Conservation (phyloP, 2,329 filamentous ascomycete species). For the Fusarium euwallaceae region DNA sequence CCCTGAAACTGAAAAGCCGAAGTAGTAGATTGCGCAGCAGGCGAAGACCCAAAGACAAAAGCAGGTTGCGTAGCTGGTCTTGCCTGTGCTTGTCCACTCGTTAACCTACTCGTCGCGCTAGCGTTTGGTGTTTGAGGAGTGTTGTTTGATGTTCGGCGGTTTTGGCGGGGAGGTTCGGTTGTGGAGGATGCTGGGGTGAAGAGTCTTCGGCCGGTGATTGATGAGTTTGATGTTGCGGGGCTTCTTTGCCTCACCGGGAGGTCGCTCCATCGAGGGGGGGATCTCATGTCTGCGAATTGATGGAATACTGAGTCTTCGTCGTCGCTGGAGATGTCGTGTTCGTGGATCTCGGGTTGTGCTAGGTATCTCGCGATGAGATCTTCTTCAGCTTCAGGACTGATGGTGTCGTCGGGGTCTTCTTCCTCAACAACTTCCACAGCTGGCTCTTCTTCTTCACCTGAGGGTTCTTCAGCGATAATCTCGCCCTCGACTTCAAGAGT, state of each 20-base stretch:
- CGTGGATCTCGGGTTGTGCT: constrained; percentile 3
- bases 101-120: background rate
- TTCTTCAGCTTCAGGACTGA: background rate
- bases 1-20: constrained; percentile 26
- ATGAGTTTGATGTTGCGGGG: constrained; percentile 28
- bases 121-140: background rate
- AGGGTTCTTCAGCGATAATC: background rate
- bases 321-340: constrained; percentile 10
- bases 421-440: background rate
- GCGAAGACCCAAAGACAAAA: constrained; percentile 37
- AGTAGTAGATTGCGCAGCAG: constrained; percentile 11
- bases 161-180: background rate
- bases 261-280: constrained; percentile 3
- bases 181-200: constrained; percentile 26
- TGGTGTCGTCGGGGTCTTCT: background rate
- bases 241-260: constrained; percentile 27
- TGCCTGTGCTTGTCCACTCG: background rate
- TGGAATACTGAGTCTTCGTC: constrained; percentile 2
- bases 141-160: background rate
- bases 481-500: background rate
- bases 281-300: constrained; percentile 7
- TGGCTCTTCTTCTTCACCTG: background rate
- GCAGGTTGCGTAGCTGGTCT: constrained; percentile 8
- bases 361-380: constrained; percentile 9
- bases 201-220: constrained; percentile 4